Evolutionary conservation across 2,329 filamentous ascomycete species (phyloP).

Genomic region (Stemphylium beticola): DNA sequence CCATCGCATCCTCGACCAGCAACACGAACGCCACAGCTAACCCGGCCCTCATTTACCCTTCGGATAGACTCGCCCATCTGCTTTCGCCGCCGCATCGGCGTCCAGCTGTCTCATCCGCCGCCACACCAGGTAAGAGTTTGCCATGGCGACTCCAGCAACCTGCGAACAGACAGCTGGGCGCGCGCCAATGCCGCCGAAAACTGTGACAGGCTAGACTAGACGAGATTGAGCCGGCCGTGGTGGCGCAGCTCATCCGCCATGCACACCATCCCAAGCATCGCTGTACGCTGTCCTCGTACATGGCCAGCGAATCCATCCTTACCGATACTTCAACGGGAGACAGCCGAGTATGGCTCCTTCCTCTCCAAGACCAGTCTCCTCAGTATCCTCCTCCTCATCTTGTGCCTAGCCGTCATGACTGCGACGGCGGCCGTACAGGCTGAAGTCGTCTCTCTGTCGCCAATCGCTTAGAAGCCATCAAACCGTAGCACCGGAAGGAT

Average conservation of each 20-base stretch:
- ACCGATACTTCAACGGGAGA: not conserved
- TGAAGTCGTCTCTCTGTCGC: no score
- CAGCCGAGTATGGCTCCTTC: constrained; percentile 1
- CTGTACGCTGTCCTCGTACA: not conserved
- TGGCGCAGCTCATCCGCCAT: constrained; percentile 11
- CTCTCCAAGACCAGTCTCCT: no score
- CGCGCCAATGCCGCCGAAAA: constrained; percentile 8
- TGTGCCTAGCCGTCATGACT: no score
- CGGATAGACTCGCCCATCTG: not conserved
- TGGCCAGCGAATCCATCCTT: not conserved
- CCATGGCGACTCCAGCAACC: not conserved
- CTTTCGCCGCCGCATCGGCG: not conserved
- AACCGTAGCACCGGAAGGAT: not conserved
- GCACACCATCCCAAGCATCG: not conserved
- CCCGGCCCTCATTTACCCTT: not conserved
- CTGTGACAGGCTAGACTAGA: constrained; percentile 9
- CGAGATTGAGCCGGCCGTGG: constrained; percentile 12
- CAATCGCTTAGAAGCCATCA: not conserved
- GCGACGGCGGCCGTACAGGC: no score
- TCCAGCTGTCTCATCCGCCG: not conserved
- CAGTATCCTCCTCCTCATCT: no score
- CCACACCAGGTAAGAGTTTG: constrained; percentile 6
- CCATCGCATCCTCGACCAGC: not conserved
- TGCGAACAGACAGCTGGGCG: constrained; percentile 2
- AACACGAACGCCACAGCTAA: constrained; percentile 6